Conservation (phyloP, 129 eudicot species). For the Apium graveolens region DNA sequence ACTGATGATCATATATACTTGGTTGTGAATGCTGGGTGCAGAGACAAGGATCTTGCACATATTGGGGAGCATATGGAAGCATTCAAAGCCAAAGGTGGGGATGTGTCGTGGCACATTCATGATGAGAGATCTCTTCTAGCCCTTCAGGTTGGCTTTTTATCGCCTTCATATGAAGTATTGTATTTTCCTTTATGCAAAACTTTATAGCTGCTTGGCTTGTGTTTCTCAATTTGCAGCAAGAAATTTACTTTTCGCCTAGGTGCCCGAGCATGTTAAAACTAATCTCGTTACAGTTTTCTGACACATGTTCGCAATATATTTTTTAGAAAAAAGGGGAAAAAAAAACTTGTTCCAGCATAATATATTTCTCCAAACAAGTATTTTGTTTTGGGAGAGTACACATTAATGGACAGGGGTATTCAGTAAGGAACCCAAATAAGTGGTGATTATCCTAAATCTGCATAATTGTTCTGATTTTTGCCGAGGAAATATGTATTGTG, state of each 20-base stretch:
- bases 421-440: neutral
- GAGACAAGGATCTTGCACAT: slow-evolving; percentile 98
- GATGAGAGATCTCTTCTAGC: slow-evolving; percentile 97
- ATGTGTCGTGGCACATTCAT: slow-evolving; percentile 90
- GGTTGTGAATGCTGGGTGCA: slow-evolving; percentile 96
- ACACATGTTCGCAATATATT: neutral
- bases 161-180: neutral
- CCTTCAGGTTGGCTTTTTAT: slow-evolving; percentile 52
- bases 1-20: slow-evolving; percentile 84
- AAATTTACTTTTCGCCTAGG: neutral
- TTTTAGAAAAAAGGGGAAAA: neutral
- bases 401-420: neutral
- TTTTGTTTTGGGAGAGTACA: neutral
- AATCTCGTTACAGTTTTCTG: neutral
- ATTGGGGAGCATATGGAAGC: slow-evolving; percentile 96
- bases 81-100: slow-evolving; percentile 90
- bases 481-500: neutral
- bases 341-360: neutral
- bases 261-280: neutral
- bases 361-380: neutral
- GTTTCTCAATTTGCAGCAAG: neutral
- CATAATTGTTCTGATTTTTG: neutral
- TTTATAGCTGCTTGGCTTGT: neutral
- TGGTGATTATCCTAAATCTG: neutral
- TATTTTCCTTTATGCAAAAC: neutral